Base-by-base conservation (phyloP, 192 early-diverging fungal genomes). In the Linnemannia exigua region DNA sequence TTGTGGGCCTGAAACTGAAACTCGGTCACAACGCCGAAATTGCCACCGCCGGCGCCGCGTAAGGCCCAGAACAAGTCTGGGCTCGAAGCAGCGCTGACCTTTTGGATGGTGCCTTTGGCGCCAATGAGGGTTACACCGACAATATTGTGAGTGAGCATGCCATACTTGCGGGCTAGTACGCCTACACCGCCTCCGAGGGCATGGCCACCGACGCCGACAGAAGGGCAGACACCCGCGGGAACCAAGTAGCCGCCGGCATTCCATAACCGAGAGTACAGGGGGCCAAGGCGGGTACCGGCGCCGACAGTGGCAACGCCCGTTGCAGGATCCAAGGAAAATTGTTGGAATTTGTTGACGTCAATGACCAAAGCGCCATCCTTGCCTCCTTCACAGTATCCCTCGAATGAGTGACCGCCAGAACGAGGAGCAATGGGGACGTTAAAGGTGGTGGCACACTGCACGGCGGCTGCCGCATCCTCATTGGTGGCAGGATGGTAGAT, bases 61-160 rank as follows among this genome's bases (percentile, higher is more conserved):
- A 93, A 22, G 1, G 91, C 93, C 88, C 88, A 94, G 50, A 91
- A 94, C 19, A 94, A 70, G 77, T 94, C 92, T 2, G 76, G 17
- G 69, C 92, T 76, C 36, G 81, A 66, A 4, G 28, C 52, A 17
- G 66, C 73, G 58, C 54, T 76, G 36, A 80, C 86, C 47, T 52
- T 61, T 12, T 89, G 72, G 16, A 93, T 17, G 16, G 79, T 74
- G 25, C 92, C 91, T 25, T 80, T 75, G 28, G 84, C 85, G 36
- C 81, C 36, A 22, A 89, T 90, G 22, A 93, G 70, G 8, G 72
- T 46, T 8, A 86, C 61, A 12, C 79, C 17, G 28, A 90, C 47
- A 44, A 91, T 74, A n/a, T 79, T 80, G 82, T 93, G 91, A 44
- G 80, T 76, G 22, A 88, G 71, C 2, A 89, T 11, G 41, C 92